Percentiles rank a stretch among this genome's conserved stretches.
Conservation (phyloP, 139 green algal species). For the Chlamydomonas asymmetrica region DNA sequence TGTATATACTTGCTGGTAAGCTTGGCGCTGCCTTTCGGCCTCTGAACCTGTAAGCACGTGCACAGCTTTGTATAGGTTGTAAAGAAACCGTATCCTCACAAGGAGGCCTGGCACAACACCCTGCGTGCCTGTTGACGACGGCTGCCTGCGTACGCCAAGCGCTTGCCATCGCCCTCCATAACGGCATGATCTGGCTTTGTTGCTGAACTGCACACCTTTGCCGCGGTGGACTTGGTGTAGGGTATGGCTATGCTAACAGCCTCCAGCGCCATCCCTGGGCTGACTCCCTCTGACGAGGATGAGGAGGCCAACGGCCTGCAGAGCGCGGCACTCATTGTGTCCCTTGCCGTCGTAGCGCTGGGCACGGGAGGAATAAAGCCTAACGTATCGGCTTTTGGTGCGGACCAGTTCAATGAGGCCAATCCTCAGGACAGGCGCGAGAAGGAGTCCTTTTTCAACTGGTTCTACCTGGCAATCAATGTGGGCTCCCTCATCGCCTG, state of each 20-base stretch:
- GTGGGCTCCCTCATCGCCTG: conserved; percentile 83
- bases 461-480: conserved; percentile 98
- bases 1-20: conserved; percentile 84
- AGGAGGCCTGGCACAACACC: too few relatives aligned
- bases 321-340: conserved; percentile 59
- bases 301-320: conserved; percentile 54
- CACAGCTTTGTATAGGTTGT: too few relatives aligned
- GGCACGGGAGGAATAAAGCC: conserved; percentile 97
- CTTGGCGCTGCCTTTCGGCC: background rate
- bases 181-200: too few relatives aligned
- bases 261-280: conserved; percentile 49
- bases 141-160: too few relatives aligned
- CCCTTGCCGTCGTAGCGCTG: conserved; percentile 87
- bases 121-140: too few relatives aligned
- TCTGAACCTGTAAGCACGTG: too few relatives aligned
- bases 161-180: too few relatives aligned
- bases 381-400: conserved; percentile 95
- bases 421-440: conserved; percentile 78
- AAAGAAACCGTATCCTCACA: too few relatives aligned
- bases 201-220: too few relatives aligned
- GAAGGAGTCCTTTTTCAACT: conserved; percentile 96
- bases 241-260: conserved; percentile 74
- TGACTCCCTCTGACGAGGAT: conserved; percentile 47
- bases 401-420: conserved; percentile 94
- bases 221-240: too few relatives aligned